Base-by-base conservation (phyloP, 495 filamentous ascomycete species). In the Aspergillus biplanus region DNA sequence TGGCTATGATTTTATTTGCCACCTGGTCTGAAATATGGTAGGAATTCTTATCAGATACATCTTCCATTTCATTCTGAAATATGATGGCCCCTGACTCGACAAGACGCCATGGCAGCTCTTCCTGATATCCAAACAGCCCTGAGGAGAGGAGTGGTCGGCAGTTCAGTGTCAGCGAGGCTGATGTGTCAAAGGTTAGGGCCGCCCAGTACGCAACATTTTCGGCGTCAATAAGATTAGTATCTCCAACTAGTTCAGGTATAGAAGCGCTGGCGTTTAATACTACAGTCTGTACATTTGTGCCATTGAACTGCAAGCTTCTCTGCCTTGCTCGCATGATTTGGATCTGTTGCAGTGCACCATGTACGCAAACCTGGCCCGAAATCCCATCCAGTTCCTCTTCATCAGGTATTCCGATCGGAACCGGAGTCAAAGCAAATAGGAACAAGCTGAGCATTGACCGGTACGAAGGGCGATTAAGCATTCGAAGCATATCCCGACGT, bases 191-290 rank as follows among this genome's bases (percentile, higher is more conserved):
- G 12, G 58, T 59, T n/a, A 59, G 12, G 6, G 58, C 58, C 32
- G 58, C 58, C 58, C 58, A 59, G 21, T 59, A 59, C 1, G 58
- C 58, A 6, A 59, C 50, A 52, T 59, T 59, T 35, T 59, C 58
- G 0, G 58, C 58, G 11, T 27, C 37, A 21, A 59, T 52, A 13
- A 59, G 52, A 15, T 59, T 47, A 5, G 58, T 52, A 7, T 46
- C 35, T 12, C 12, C 48, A 4, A 59, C 48, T 4, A 47, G 52
- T 11, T 39, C 18, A 15, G 58, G 48, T 6, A 59, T 35, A 6
- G 56, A 6, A 0, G 31, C 12, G 4, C 34, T 49, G 33, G 33
- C 12, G 16, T 59, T 32, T 0, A 47, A 7, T 18, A 52, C 52
- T 7, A 32, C 37, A 5, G 48, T 46, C 33, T 59, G 33, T 0